Evolutionary conservation across 2,329 filamentous ascomycete species (phyloP).

Genomic region (Ceratocystis eucalypticola): DNA sequence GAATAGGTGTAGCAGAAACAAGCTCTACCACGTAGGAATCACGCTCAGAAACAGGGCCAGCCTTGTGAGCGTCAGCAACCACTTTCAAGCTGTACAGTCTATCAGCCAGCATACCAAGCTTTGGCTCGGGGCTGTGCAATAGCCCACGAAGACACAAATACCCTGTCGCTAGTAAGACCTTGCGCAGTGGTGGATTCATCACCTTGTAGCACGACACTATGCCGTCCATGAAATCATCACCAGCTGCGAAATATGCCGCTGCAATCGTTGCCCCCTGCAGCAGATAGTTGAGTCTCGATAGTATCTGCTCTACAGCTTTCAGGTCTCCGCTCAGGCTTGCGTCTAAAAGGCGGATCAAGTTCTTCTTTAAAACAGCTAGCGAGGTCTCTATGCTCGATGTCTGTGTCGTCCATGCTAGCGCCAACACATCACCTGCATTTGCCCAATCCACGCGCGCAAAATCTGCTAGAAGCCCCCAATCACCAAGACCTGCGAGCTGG

Average conservation of each 20-base stretch:
- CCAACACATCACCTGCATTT: slow-evolving; percentile 41
- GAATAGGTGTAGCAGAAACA: slow-evolving; percentile 64
- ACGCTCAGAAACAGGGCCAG: slow-evolving; percentile 41
- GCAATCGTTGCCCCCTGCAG: slow-evolving; percentile 46
- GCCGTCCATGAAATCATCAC: slow-evolving; percentile 76
- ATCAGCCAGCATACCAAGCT: slow-evolving; percentile 64
- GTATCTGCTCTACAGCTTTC: slow-evolving; percentile 38
- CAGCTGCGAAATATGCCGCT: slow-evolving; percentile 57
- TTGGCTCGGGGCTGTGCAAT: slow-evolving; percentile 51
- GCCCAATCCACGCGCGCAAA: slow-evolving; percentile 49
- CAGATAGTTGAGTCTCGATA: slow-evolving; percentile 49
- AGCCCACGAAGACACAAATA: slow-evolving; percentile 66
- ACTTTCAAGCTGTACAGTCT: slow-evolving; percentile 69
- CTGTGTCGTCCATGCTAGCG: slow-evolving; percentile 38
- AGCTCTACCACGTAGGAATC: slow-evolving; percentile 70
- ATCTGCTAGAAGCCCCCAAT: slow-evolving; percentile 56
- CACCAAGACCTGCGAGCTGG: slow-evolving; percentile 37
- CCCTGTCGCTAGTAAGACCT: slow-evolving; percentile 54
- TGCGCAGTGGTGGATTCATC: slow-evolving; percentile 49
- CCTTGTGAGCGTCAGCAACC: slow-evolving; percentile 51
- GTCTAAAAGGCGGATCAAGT: slow-evolving; percentile 49
- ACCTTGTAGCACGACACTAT: slow-evolving; percentile 52
- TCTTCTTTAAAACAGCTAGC: slow-evolving; percentile 46
- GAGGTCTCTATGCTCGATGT: slow-evolving; percentile 38
- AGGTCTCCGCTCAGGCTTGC: slow-evolving; percentile 39